Evolutionary conservation across 78 protist genomes (phyloP).

Genomic region (Capsaspora owczarzaki): DNA sequence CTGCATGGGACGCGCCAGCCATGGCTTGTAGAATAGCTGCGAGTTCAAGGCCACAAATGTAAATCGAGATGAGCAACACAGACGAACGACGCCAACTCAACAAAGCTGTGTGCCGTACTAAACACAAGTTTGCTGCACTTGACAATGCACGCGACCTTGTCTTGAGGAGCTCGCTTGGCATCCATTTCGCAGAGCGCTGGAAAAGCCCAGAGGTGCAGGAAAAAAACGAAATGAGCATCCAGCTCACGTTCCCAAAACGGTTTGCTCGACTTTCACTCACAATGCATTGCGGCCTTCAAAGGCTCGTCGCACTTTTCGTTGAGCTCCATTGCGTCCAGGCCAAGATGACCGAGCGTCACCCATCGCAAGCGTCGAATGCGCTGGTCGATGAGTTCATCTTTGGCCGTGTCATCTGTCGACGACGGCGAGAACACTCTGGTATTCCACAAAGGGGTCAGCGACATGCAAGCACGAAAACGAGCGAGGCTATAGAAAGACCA

Average conservation of each 20-base stretch:
- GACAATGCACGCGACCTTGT: slow-evolving; percentile 1
- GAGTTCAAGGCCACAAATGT: too few relatives aligned
- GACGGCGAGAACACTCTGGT: neutral
- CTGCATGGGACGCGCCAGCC: neutral
- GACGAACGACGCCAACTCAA: too few relatives aligned
- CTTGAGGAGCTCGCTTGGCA: neutral
- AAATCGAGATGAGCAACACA: too few relatives aligned
- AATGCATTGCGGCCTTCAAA: neutral
- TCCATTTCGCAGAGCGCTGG: neutral
- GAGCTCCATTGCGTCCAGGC: neutral
- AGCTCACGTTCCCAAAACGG: neutral
- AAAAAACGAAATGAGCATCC: neutral
- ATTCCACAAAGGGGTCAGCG: too few relatives aligned
- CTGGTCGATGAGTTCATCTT: neutral
- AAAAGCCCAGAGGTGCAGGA: neutral
- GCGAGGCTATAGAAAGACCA: too few relatives aligned
- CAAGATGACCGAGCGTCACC: too few relatives aligned
- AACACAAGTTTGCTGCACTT: neutral
- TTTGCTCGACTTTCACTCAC: neutral
- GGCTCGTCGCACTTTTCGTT: neutral
- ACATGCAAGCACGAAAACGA: too few relatives aligned
- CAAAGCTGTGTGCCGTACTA: too few relatives aligned
- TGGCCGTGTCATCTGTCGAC: neutral
- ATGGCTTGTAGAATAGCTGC: neutral
- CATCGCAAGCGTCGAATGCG: too few relatives aligned